A percentile compares a stretch with the other conserved stretches of the same genome.
Evolutionary conservation across 768 basidiomycete species (phyloP).

Genomic region (Boletus tylopilopsis): DNA sequence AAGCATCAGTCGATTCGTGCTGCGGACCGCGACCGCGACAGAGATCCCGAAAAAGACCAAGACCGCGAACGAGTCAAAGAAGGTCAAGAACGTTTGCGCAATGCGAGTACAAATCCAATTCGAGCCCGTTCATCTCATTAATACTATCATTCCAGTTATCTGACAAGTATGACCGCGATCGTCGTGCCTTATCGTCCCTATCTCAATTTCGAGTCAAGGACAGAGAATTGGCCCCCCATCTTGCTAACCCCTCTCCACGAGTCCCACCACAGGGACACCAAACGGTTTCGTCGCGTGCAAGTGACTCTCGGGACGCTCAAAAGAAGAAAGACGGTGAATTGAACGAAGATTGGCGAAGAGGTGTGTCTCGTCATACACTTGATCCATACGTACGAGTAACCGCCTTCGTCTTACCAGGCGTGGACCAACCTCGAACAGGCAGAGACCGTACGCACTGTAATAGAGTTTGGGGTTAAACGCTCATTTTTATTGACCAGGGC

Average conservation of each 20-base stretch:
- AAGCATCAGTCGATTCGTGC: conserved; percentile 81
- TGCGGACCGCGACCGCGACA: conserved; percentile 53
- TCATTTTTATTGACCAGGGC: conserved; percentile 34
- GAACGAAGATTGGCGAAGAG: conserved; percentile 84
- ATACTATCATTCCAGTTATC: conserved; percentile 53
- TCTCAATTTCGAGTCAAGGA: conserved; percentile 58
- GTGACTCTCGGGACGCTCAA: conserved; percentile 54
- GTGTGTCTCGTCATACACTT: conserved; percentile 37
- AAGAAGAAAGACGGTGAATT: conserved; percentile 72
- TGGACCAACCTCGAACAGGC: conserved; percentile 46
- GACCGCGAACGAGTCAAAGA: conserved; percentile 69
- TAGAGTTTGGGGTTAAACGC: background rate
- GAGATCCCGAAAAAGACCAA: conserved; percentile 44
- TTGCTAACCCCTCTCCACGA: conserved; percentile 41
- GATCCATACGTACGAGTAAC: background rate
- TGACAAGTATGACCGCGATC: conserved; percentile 84
- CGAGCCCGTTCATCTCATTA: background rate
- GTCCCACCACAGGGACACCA: conserved; percentile 33
- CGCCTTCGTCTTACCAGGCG: conserved; percentile 29
- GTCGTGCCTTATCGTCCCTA: conserved; percentile 52
- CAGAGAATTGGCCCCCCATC: conserved; percentile 62
- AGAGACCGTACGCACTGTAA: conserved; percentile 52
- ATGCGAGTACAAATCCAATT: conserved; percentile 38
- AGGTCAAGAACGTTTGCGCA: conserved; percentile 73
- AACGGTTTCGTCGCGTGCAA: conserved; percentile 44